Conservation (phyloP, 1,139 yeast genomes). For the Debaryomyces sp. region DNA sequence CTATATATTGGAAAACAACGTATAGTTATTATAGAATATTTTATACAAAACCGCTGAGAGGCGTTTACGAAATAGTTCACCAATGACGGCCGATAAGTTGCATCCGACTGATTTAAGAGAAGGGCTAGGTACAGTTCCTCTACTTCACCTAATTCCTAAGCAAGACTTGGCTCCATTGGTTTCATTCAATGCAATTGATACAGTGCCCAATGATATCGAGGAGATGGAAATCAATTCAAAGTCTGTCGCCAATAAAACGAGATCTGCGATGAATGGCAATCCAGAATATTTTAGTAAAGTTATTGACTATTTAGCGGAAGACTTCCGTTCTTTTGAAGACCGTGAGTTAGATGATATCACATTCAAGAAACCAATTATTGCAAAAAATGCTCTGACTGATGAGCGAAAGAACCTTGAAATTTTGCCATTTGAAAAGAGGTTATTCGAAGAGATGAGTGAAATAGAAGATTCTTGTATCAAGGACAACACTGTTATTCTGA, state of each 20-base stretch:
- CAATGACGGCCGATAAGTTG: slow-evolving; percentile 11
- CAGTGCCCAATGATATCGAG: slow-evolving; percentile 7
- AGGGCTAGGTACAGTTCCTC: slow-evolving; percentile 31
- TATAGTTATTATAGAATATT: not conserved
- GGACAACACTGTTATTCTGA: slow-evolving; percentile 6
- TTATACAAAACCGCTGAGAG: not conserved
- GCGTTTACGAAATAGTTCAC: not conserved
- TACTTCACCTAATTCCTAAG: slow-evolving; percentile 32
- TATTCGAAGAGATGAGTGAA: slow-evolving; percentile 11
- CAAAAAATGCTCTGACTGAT: not conserved
- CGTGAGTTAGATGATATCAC: slow-evolving; percentile 19
- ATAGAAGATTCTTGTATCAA: slow-evolving; percentile 10
- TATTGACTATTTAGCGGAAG: slow-evolving; percentile 19
- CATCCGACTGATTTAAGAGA: slow-evolving; percentile 23
- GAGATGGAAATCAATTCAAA: slow-evolving; percentile 1
- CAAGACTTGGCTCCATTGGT: slow-evolving; percentile 29
- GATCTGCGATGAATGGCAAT: slow-evolving; percentile 15
- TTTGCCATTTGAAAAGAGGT: slow-evolving; percentile 12
- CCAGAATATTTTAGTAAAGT: slow-evolving; percentile 16
- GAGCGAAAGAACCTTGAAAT: slow-evolving; percentile 1
- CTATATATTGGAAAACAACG: not conserved
- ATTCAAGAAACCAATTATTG: slow-evolving; percentile 13
- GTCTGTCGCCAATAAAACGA: slow-evolving; percentile 6
- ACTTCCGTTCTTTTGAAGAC: slow-evolving; percentile 19
- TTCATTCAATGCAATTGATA: slow-evolving; percentile 13